Base-by-base conservation (phyloP, 2,329 filamentous ascomycete genomes). In the Neonectria faginata region DNA sequence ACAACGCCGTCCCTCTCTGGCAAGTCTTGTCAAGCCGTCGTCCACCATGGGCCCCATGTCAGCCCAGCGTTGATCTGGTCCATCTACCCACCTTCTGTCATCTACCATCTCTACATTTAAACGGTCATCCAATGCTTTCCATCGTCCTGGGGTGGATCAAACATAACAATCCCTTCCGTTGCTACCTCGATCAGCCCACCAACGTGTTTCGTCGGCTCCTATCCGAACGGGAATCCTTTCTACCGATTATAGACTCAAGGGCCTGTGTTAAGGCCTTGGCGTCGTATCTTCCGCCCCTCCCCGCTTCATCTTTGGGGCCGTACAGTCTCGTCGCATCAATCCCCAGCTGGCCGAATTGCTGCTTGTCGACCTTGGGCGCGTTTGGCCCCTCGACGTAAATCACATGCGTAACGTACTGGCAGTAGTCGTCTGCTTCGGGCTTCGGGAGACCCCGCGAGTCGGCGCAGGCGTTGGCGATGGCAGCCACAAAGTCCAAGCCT, bases 241-340 rank as follows among this genome's bases (percentile, higher is more conserved):
- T 88, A 0, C 92, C 93, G 60, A 97, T 82, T 9, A 97, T 90
- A 0, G 90, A 89, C 78, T 94, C 91, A 45, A 97, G 79, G 1
- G 92, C 91, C 76, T 93, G 91, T 3, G 85, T 83, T 67, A 97
- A 78, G 0, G 89, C 94, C 57, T 86, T 89, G 59, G 89, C 85
- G 78, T 97, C 94, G 78, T 97, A 97, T 62, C 86, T 83, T 8
- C 84, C 84, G 48, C 84, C 85, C 27, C 74, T 77, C 0, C 77
- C 77, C 1, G 66, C 44, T 29, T 77, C 77, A 9, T 79, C 81
- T 52, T 83, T 88, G 39, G 90, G 86, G 2, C 93, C 94, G 75
- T 96, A 95, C 1, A 97, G 82, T 60, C 89, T 85, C 14, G 97
- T 86, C 16, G 89, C 89, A 72, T 94, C 91, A 44, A 98, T 92